Conservation (phyloP, 169 alveolate genomes). For the Plasmodium sp. region DNA sequence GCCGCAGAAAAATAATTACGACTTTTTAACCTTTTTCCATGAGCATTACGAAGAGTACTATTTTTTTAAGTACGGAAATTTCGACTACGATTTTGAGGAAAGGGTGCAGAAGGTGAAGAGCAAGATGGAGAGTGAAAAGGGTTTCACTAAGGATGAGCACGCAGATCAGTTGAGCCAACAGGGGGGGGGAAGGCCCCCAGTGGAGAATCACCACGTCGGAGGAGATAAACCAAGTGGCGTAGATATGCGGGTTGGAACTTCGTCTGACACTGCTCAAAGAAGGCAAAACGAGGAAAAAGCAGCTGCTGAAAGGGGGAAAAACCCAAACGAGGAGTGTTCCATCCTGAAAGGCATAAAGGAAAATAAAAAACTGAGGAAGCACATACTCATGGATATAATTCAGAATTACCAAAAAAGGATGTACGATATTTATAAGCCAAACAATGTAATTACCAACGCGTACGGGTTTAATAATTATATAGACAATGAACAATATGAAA, state of each 20-base stretch:
- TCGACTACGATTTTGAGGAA: conserved; percentile 48
- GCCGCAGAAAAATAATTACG: conserved; percentile 72
- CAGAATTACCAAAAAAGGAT: conserved; percentile 38
- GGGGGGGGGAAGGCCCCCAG: background rate
- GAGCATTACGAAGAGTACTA: conserved; percentile 53
- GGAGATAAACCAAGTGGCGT: background rate
- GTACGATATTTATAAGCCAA: conserved; percentile 72
- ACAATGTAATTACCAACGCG: conserved; percentile 22
- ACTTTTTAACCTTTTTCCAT: conserved; percentile 72
- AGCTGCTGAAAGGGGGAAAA: background rate
- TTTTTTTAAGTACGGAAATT: conserved; percentile 53
- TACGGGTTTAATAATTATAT: conserved; percentile 71
- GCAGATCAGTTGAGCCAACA: background rate
- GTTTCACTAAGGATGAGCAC: background rate
- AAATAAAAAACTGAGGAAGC: conserved; percentile 18
- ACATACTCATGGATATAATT: conserved; percentile 28
- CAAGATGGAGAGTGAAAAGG: background rate
- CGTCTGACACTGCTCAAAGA: background rate
- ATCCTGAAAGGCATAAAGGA: conserved; percentile 14
- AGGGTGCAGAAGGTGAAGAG: conserved; percentile 2
- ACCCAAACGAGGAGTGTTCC: background rate
- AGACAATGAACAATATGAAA: conserved; percentile 63
- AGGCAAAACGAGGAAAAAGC: background rate
- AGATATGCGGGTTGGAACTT: background rate
- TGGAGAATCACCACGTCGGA: background rate